These are phyloP conservation scores for Fusarium hostae DNA, from an alignment of 2,329 filamentous ascomycete genomes.

Conservation along the genomic window DNA sequence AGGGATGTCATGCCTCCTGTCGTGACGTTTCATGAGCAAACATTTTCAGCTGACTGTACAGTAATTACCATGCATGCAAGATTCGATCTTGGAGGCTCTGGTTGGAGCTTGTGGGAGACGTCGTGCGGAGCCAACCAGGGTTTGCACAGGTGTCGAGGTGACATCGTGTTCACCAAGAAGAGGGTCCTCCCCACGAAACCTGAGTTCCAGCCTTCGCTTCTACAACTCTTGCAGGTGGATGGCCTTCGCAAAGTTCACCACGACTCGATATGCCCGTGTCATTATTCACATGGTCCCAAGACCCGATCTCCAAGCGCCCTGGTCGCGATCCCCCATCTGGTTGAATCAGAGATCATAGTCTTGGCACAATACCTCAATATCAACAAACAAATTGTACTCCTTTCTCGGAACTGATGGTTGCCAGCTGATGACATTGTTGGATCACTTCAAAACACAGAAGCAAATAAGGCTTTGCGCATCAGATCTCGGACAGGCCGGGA, in stretches of 20 bases:
- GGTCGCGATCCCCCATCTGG: constrained; percentile 26
- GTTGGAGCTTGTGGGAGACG: constrained; percentile 43
- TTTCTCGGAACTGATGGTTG: neutral
- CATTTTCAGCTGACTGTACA: constrained; percentile 15
- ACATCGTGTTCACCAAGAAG: constrained; percentile 38
- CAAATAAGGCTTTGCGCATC: constrained; percentile 14
- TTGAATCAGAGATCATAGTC: constrained; percentile 26
- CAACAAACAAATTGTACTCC: constrained; percentile 11
- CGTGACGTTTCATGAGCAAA: constrained; percentile 10
- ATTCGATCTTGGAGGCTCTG: constrained; percentile 35
- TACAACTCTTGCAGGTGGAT: constrained; percentile 25
- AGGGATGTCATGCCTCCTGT: constrained; percentile 19
- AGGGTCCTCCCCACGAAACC: constrained; percentile 36
- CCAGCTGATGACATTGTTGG: constrained; percentile 1
- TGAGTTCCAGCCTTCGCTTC: constrained; percentile 2
- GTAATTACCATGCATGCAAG: constrained; percentile 34
- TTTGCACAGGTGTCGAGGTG: constrained; percentile 37
- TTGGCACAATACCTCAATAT: constrained; percentile 4
- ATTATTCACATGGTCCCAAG: constrained; percentile 33
- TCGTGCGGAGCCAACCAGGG: constrained; percentile 40
- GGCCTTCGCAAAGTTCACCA: constrained; percentile 25
- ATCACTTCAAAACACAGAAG: constrained; percentile 8
- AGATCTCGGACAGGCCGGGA: constrained; percentile 19
- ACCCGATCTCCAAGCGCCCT: constrained; percentile 33
- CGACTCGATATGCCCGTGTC: constrained; percentile 35